Evolutionary conservation across 257 asterid genomes (phyloP).

Genomic region (Solanum sejunctum): DNA sequence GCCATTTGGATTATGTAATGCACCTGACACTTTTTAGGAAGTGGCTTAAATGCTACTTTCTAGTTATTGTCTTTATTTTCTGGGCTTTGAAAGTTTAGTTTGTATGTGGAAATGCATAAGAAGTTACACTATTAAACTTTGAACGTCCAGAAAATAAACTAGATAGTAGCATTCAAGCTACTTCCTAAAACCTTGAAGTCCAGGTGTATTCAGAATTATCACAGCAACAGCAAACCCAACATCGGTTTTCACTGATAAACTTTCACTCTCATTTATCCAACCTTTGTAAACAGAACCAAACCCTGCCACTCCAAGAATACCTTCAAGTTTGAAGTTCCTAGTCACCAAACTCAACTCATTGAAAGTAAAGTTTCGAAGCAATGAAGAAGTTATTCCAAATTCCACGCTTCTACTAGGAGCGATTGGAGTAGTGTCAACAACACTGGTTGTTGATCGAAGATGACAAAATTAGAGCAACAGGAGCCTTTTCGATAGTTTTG

Average conservation of each 20-base stretch:
- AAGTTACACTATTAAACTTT: not conserved
- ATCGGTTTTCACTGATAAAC: not conserved
- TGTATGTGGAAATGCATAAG: not conserved
- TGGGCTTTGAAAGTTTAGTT: not conserved
- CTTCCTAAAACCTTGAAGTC: slow-evolving; percentile 87
- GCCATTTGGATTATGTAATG: no score
- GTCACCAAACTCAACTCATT: slow-evolving; percentile 64
- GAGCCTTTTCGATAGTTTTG: no score
- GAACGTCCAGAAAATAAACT: not conserved
- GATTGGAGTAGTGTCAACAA: no score
- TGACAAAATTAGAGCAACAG: no score
- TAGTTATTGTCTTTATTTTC: no score
- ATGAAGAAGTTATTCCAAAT: slow-evolving; percentile 19
- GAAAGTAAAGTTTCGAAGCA: slow-evolving; percentile 58
- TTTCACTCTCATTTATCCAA: slow-evolving; percentile 37
- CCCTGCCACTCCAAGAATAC: slow-evolving; percentile 47
- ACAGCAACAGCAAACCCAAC: slow-evolving; percentile 70
- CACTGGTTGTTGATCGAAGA: no score
- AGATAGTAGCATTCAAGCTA: slow-evolving; percentile 44
- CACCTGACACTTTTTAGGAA: no score
- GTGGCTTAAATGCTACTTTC: no score
- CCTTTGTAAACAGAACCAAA: slow-evolving; percentile 29
- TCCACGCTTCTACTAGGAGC: no score
- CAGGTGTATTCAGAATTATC: slow-evolving; percentile 65
- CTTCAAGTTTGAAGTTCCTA: slow-evolving; percentile 53